Evolutionary conservation across 2,329 filamentous ascomycete genomes (phyloP).

Genomic region (Penicillium paneum): DNA sequence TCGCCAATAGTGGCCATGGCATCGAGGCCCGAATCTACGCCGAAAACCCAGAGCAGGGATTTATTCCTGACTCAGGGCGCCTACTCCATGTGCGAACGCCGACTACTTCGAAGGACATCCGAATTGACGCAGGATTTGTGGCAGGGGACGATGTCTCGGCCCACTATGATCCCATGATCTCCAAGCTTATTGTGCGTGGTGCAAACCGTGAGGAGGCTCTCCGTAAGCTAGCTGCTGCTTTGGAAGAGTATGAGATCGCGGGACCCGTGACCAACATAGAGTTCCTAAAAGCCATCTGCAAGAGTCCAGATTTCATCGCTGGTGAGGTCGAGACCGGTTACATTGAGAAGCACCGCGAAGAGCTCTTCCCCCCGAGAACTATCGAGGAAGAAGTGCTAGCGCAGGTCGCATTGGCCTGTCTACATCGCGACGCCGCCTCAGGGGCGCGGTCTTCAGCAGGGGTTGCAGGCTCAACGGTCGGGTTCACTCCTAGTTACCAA

Average conservation of each 20-base stretch:
- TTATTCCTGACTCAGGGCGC: constrained; percentile 89
- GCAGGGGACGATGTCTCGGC: constrained; percentile 89
- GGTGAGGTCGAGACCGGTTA: constrained; percentile 95
- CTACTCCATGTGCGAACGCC: constrained; percentile 81
- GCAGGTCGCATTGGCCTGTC: constrained; percentile 78
- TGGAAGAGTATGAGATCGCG: constrained; percentile 88
- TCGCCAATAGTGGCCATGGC: constrained; percentile 73
- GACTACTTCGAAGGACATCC: constrained; percentile 64
- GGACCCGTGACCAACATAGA: constrained; percentile 94
- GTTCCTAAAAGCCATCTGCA: constrained; percentile 85
- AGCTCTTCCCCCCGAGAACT: constrained; percentile 66
- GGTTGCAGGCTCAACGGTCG: constrained; percentile 40
- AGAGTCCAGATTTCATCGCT: constrained; percentile 73
- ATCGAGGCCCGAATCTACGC: constrained; percentile 97
- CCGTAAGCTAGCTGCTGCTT: constrained; percentile 72
- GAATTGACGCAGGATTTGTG: constrained; percentile 90
- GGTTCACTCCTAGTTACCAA: constrained; percentile 63
- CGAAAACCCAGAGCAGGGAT: constrained; percentile 86
- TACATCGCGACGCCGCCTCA: constrained; percentile 49
- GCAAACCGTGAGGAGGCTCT: constrained; percentile 75
- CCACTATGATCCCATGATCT: constrained; percentile 98
- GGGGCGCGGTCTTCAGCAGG: constrained; percentile 23
- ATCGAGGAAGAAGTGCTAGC: constrained; percentile 72
- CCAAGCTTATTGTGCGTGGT: constrained; percentile 90
- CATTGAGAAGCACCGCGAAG: constrained; percentile 80